Evolutionary conservation across 371 early-diverging fungal species (phyloP), one percentile per base, ranked within the genome.

Genomic region (Circinella umbellata): DNA sequence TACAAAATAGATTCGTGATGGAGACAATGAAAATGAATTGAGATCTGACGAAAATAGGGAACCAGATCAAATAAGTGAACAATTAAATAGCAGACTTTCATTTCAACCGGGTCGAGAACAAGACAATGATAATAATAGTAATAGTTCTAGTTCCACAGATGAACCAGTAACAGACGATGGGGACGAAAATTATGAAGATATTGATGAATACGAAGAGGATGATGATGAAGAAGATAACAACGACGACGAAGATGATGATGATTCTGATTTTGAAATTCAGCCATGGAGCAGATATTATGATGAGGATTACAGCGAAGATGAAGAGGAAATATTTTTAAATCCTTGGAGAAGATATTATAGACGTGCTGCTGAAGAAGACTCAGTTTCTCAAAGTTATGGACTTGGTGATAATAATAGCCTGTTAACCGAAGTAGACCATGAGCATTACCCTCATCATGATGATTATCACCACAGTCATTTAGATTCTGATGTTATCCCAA

Each of bases 271-370:
- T 18, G 57, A 57, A 34, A 2, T 53, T n/a, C 57, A 57, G 4
- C 57, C 57, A 13, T 57, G 57, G 57, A 20, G 34, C 5, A 18
- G 35, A 18, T 57, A 57, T 34, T 57, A 57, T 14, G 20, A 18
- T 34, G 57, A 57, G 34, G 27, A 57, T 57, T 34, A 34, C 34
- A 51, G 51, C 3, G 51, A 51, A n/a, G 57, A 57, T 34, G 57
- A 57, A n/a, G 57, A 57, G 3, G 57, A 62, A 9, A 11, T 11
- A 8, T 14, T 27, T 34, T 34, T 42, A 9, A 37, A 62, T 17
- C 62, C 62, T 47, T 66, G 51, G 62, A 57, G 57, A 57, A 57
- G 35, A 18, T 57, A 57, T 14, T 57, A 57, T 27, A 18, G 57
- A 27, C 20, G 57, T 34, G 57, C 57, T 18, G 57, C n/a, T 5